Evolutionary conservation across 2,329 filamentous ascomycete genomes (phyloP).

Genomic region (Helotiales sp.): DNA sequence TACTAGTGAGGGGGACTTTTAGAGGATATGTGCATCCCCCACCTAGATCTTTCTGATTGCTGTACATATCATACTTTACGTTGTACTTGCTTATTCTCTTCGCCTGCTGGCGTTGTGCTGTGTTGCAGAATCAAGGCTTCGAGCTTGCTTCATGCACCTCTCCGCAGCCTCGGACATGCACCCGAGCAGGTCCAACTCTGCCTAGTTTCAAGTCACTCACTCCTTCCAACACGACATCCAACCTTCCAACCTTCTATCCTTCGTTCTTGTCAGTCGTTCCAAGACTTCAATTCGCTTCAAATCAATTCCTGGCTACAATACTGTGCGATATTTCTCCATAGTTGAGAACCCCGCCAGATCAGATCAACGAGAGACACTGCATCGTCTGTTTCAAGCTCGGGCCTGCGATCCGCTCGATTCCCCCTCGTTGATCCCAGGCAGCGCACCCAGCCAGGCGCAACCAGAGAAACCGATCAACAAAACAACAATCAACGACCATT

Average conservation of each 20-base stretch:
- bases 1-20: constrained; percentile 4
- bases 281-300: constrained; percentile 1
- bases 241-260: not conserved
- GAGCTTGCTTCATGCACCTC: not conserved
- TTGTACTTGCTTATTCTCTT: too few species aligned
- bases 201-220: constrained; percentile 8
- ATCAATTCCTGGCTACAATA: not conserved
- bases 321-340: not conserved
- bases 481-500: not conserved
- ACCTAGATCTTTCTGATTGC: not conserved
- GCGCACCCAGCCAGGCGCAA: not conserved
- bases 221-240: not conserved
- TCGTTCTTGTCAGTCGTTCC: constrained; percentile 7
- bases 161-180: constrained; percentile 1
- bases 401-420: constrained; percentile 3
- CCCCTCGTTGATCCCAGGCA: constrained; percentile 7
- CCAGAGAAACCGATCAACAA: not conserved
- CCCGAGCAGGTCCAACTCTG: not conserved
- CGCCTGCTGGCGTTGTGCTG: not conserved
- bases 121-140: constrained; percentile 9
- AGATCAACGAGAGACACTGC: not conserved
- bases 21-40: not conserved
- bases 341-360: not conserved
- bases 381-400: constrained; percentile 17
- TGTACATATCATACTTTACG: too few species aligned